Conservation (phyloP, 352 stramenopile genomes). For the Pythium biforme region DNA sequence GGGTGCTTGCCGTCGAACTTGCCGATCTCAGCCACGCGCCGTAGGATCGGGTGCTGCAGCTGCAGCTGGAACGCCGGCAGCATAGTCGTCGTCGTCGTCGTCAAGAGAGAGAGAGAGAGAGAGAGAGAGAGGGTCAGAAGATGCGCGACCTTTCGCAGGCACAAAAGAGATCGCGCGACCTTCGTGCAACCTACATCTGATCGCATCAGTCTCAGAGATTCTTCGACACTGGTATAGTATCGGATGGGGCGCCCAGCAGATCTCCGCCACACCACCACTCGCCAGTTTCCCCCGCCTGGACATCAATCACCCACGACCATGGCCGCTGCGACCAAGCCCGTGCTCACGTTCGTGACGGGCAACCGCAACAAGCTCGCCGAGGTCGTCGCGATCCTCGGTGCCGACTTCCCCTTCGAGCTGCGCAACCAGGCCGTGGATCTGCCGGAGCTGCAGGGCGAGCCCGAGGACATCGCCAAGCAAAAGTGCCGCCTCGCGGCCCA, state of each 20-base stretch:
- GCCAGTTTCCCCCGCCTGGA: not conserved
- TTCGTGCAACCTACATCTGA: not conserved
- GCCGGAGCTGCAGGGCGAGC: conserved; percentile 97
- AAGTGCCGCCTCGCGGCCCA: conserved; percentile 93
- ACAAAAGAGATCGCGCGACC: not conserved
- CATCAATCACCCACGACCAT: not conserved
- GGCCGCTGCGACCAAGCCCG: conserved; percentile 29
- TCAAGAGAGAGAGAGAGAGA: not conserved
- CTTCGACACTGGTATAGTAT: no score
- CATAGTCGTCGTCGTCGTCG: conserved; percentile 33
- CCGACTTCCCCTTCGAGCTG: conserved; percentile 90
- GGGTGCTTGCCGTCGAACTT: conserved; percentile 83
- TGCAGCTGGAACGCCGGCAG: conserved; percentile 81
- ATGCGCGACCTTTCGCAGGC: conserved; percentile 1
- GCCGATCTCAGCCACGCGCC: conserved; percentile 69
- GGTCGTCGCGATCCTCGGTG: conserved; percentile 78
- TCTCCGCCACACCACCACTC: no score
- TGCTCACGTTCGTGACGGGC: conserved; percentile 82
- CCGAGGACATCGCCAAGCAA: conserved; percentile 91
- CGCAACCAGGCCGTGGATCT: conserved; percentile 93
- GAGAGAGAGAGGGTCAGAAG: no score
- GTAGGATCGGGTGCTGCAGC: conserved; percentile 74
- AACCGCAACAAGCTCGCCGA: conserved; percentile 87
- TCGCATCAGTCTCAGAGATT: not conserved
- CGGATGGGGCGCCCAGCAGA: no score